A percentile compares a stretch with the other conserved stretches of the same genome.
These are phyloP conservation scores for Piromyces sp. DNA, from an alignment of 192 early-diverging fungal genomes.

Conservation along the genomic window DNA sequence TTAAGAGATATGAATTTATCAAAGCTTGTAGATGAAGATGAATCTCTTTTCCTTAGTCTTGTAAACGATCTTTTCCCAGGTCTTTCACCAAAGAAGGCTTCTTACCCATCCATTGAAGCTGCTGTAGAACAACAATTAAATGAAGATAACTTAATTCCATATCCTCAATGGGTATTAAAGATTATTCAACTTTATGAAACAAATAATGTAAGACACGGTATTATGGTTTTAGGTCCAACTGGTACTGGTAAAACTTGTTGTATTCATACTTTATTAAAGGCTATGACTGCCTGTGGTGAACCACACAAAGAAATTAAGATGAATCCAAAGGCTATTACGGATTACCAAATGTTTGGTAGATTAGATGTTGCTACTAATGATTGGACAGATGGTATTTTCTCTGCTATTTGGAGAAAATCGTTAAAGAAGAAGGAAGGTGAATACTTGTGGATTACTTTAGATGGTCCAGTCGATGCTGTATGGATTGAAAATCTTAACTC, in stretches of 20 bases:
- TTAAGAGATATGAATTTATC: conserved; percentile 49
- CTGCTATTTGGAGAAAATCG: conserved; percentile 42
- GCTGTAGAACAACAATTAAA: conserved; percentile 40
- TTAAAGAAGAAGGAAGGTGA: conserved; percentile 34
- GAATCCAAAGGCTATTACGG: conserved; percentile 50
- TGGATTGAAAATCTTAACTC: conserved; percentile 41
- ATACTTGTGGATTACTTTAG: conserved; percentile 40
- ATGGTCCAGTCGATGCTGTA: conserved; percentile 47
- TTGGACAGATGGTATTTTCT: conserved; percentile 53
- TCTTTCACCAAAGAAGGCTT: conserved; percentile 32
- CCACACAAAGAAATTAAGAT: conserved; percentile 45
- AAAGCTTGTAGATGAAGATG: conserved; percentile 48
- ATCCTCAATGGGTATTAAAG: conserved; percentile 47
- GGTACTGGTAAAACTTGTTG: conserved; percentile 46
- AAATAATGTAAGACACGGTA: conserved; percentile 36
- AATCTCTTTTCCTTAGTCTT: conserved; percentile 34
- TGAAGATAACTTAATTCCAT: conserved; percentile 34
- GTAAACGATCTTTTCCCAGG: conserved; percentile 50
- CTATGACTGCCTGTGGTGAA: conserved; percentile 43
- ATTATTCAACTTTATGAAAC: conserved; percentile 50
- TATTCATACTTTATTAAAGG: conserved; percentile 34
- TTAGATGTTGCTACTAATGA: conserved; percentile 48
- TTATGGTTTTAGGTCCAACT: conserved; percentile 47
- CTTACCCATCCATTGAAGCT: conserved; percentile 31
- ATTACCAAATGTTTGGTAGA: conserved; percentile 49